These are phyloP conservation scores for Cercospora sojina DNA, from an alignment of 2,329 filamentous ascomycete species.

Conservation along the genomic window DNA sequence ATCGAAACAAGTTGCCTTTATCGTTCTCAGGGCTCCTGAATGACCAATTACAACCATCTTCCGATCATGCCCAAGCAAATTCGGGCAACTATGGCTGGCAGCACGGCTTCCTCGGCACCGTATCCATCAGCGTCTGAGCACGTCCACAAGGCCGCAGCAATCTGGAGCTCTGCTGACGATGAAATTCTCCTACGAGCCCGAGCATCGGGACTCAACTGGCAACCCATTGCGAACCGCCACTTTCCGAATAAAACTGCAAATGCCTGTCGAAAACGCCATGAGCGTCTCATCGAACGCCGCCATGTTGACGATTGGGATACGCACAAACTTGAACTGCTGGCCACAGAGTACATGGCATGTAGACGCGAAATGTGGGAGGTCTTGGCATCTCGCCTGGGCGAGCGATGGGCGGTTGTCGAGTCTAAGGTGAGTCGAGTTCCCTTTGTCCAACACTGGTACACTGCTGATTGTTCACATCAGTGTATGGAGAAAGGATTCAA, in stretches of 20 bases:
- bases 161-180: conserved; percentile 74
- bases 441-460: conserved; percentile 37
- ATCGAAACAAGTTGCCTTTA: not conserved
- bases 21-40: conserved; percentile 9
- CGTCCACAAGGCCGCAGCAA: conserved; percentile 42
- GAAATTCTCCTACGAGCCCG: conserved; percentile 69
- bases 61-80: conserved; percentile 49
- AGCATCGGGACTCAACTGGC: conserved; percentile 77
- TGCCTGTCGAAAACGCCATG: conserved; percentile 85
- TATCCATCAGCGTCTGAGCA: conserved; percentile 38
- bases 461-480: conserved; percentile 46
- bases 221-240: conserved; percentile 71
- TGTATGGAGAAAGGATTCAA: conserved; percentile 83
- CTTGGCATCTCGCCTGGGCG: conserved; percentile 61
- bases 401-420: conserved; percentile 68
- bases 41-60: conserved; percentile 30
- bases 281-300: conserved; percentile 73
- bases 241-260: conserved; percentile 77
- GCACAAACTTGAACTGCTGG: conserved; percentile 70
- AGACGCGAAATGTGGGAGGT: conserved; percentile 79
- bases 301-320: conserved; percentile 77
- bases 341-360: conserved; percentile 74
- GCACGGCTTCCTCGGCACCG: conserved; percentile 35
- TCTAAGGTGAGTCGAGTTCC: conserved; percentile 69
- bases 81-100: conserved; percentile 31